Base-by-base conservation (phyloP, 2,329 filamentous ascomycete species). In the Aspergillus niger region DNA sequence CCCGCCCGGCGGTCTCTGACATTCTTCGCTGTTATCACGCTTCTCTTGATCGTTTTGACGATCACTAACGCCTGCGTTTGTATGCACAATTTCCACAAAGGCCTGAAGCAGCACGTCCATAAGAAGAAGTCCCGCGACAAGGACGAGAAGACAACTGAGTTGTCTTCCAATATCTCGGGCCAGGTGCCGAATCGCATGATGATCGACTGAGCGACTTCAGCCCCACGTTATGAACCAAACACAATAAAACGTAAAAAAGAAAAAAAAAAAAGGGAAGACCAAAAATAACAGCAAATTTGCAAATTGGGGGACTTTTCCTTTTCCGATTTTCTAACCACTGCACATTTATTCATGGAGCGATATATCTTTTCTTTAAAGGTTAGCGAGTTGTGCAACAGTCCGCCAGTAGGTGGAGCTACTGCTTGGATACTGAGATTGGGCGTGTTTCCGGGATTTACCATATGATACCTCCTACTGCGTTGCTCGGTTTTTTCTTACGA, bases 1-100 rank as follows among this genome's bases (percentile, higher is more conserved):
- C 89, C 94, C 4, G 94, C 95, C 39, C 86, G 89, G 63, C 90
- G 90, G 72, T 94, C 91, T 15, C 83, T 99, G 72, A 97, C 94
- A 5, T 91, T 92, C 61, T 99, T 99, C 72, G 94, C 95, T 55
- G 88, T 97, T 64, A 89, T 99, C 70, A 97, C 95, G 43, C 91
- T 99, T 61, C 78, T 96, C 28, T 82, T 98, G 62, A 91, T 99
- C 69, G 80, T 98, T 55, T 81, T 92, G 64, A 99, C 95, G 61
- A 97, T 99, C 69, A 79, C 85, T 74, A 93, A 96, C 69, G 93
- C 92, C 41, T 87, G 90, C 71, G 83, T 94, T 70, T 98, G 94
- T 83, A 93, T 92, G 77, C 81, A 85, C 76, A 98, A 98, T 80
- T 99, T 98, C 79, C 86, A 89, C 76, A 89, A 89, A 66, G 95